Conservation (phyloP, 1,139 yeast species). For the Magnusiomyces sp. region DNA sequence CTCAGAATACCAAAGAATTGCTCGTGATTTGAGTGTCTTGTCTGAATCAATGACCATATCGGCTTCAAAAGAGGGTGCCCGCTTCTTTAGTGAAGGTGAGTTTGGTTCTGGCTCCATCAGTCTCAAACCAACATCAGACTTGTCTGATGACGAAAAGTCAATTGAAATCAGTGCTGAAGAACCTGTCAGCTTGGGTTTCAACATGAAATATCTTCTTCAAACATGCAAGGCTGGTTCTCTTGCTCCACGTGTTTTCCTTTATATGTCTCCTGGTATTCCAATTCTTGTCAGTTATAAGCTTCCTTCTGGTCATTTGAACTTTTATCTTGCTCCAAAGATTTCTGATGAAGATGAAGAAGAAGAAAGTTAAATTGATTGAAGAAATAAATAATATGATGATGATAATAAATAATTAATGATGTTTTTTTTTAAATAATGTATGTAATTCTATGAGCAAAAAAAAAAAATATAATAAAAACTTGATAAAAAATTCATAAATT, state of each 20-base stretch:
- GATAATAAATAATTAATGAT: too few relatives aligned
- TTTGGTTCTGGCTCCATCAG: conserved; percentile 83
- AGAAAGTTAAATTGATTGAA: background rate
- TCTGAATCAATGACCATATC: conserved; percentile 80
- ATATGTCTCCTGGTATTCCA: conserved; percentile 86
- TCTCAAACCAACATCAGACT: conserved; percentile 72
- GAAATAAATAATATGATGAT: too few relatives aligned
- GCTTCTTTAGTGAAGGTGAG: conserved; percentile 87
- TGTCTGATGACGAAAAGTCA: conserved; percentile 70
- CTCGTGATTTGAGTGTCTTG: conserved; percentile 77
- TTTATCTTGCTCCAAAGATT: conserved; percentile 40
- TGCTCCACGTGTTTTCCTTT: conserved; percentile 67
- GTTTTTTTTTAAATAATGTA: too few relatives aligned
- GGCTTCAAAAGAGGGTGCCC: conserved; percentile 88
- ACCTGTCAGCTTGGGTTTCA: conserved; percentile 85
- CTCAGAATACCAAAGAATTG: conserved; percentile 77
- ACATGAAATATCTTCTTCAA: conserved; percentile 81
- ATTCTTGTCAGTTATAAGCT: conserved; percentile 89
- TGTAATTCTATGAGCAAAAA: too few relatives aligned
- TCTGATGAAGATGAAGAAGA: conserved; percentile 7
- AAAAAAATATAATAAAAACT: too few relatives aligned
- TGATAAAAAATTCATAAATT: too few relatives aligned
- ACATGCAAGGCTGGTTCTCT: conserved; percentile 86
- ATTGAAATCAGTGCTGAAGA: conserved; percentile 71
- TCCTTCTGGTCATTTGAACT: conserved; percentile 88